Conservation (phyloP, 2,329 filamentous ascomycete genomes). For the Xylaria hypoxylon region DNA sequence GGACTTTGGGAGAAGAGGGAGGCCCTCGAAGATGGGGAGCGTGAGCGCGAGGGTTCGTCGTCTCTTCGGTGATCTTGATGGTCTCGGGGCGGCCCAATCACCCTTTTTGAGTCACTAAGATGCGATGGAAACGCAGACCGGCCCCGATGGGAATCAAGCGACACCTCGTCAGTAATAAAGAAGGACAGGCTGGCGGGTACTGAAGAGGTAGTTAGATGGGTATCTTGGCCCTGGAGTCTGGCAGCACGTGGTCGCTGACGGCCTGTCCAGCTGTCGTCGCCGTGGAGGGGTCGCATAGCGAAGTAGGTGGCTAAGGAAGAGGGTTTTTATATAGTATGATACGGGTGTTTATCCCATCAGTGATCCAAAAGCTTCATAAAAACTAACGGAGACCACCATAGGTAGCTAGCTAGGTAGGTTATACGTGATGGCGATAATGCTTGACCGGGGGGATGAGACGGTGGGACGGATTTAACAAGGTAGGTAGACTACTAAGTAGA, state of each 20-base stretch:
- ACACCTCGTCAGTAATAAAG: slow-evolving; percentile 63
- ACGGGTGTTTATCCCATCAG: slow-evolving; percentile 22
- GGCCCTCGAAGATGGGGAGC: slow-evolving; percentile 49
- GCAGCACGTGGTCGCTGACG: slow-evolving; percentile 56
- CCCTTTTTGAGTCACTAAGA: slow-evolving; percentile 52
- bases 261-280: slow-evolving; percentile 56
- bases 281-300: slow-evolving; percentile 60
- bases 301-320: slow-evolving; percentile 37
- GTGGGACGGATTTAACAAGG: slow-evolving; percentile 25
- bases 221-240: slow-evolving; percentile 52
- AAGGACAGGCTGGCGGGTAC: slow-evolving; percentile 60
- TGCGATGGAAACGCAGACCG: slow-evolving; percentile 47
- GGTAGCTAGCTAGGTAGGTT: slow-evolving; percentile 8
- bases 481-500: background rate
- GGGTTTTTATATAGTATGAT: slow-evolving; percentile 14
- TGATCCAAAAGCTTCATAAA: background rate
- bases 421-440: slow-evolving; percentile 13
- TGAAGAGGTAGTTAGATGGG: slow-evolving; percentile 47
- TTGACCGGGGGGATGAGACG: slow-evolving; percentile 13
- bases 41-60: slow-evolving; percentile 44
- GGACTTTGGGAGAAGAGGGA: slow-evolving; percentile 51
- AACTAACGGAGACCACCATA: slow-evolving; percentile 4
- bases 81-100: slow-evolving; percentile 38
- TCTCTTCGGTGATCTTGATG: slow-evolving; percentile 41
- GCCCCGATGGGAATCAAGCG: slow-evolving; percentile 57